Evolutionary conservation across 2,329 filamentous ascomycete genomes (phyloP), one percentile per base, ranked within the genome.

Genomic region (Aspergillus pseudoterreus): DNA sequence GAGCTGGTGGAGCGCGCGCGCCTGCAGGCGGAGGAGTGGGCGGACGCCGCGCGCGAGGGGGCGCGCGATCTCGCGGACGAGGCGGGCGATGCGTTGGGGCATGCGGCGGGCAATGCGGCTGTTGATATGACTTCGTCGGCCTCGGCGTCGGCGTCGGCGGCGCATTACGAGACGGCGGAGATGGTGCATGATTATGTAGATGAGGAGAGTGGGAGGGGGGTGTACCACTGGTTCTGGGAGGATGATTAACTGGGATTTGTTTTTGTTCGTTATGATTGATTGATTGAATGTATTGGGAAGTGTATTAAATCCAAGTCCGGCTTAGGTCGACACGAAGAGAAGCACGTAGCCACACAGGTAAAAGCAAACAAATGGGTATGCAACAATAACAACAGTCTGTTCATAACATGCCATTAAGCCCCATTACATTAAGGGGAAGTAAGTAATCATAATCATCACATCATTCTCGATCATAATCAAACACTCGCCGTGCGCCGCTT

Each of bases 131-230:
- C 66, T 2, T 68, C 68, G 24, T 27, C 24, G 1, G 60, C 55
- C 45, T 50, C 56, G 45, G 42, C 39, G 3, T 14, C 19, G n/a
- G 24, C 51, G 17, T 8, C 35, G 49, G 51, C 17, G 17, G 43
- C 53, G 17, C 50, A 57, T 35, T 71, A 75, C 53, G 74, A 75
- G 53, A 72, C 72, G 30, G 73, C 73, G 6, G 72, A 75, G 54
- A 62, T 76, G 57, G 72, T 76, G 14, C 68, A 65, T 2, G 74
- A 76, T 51, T 76, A 75, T 58, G 71, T 76, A 24, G 73, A 75
- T 51, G 71, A 72, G 36, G 64, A 66, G 9, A 63, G 57, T 1
- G 73, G 72, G 70, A 67, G 65, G 56, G 68, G 63, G 42, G 53
- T 75, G 43, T 75, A 76, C 51, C 65, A 67, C 51, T 72, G 69